Conservation (phyloP, 768 basidiomycete species). For the Tulasnella sp. region DNA sequence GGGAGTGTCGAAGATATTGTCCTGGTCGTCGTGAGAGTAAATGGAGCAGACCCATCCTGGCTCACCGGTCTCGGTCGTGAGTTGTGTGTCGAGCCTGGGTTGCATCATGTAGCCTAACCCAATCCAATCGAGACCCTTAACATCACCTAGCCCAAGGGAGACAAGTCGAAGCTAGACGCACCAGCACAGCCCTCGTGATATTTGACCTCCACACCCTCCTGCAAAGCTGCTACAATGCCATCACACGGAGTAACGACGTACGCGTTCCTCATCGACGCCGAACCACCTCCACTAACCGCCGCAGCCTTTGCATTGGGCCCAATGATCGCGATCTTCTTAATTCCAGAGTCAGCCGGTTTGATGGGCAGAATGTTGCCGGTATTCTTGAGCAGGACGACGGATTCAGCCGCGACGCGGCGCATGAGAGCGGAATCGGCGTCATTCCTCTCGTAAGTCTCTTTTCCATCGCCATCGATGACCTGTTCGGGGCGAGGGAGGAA, state of each 20-base stretch:
- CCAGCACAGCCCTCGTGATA: conserved; percentile 65
- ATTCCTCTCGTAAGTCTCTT: conserved; percentile 58
- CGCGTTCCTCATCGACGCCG: conserved; percentile 52
- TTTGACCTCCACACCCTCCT: conserved; percentile 47
- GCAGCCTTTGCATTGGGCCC: conserved; percentile 64
- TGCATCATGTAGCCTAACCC: conserved; percentile 59
- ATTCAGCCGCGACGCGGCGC: conserved; percentile 54
- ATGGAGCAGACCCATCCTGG: conserved; percentile 62
- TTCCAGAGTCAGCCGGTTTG: conserved; percentile 29
- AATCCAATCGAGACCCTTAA: background rate
- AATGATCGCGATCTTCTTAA: conserved; percentile 57
- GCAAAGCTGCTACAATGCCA: conserved; percentile 51
- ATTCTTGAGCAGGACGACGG: conserved; percentile 63
- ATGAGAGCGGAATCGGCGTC: conserved; percentile 57
- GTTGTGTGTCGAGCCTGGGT: conserved; percentile 57
- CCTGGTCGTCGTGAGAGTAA: conserved; percentile 53
- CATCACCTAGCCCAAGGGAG: background rate
- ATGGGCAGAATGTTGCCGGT: conserved; percentile 53
- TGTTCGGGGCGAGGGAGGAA: conserved; percentile 42
- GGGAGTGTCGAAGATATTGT: conserved; percentile 42
- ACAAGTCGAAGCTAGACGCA: conserved; percentile 33
- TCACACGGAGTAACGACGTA: conserved; percentile 65
- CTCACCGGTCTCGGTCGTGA: conserved; percentile 52
- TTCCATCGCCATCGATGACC: conserved; percentile 51
- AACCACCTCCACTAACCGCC: conserved; percentile 73